Conservation (phyloP, 495 filamentous ascomycete species). For the Cetradonia linearis region DNA sequence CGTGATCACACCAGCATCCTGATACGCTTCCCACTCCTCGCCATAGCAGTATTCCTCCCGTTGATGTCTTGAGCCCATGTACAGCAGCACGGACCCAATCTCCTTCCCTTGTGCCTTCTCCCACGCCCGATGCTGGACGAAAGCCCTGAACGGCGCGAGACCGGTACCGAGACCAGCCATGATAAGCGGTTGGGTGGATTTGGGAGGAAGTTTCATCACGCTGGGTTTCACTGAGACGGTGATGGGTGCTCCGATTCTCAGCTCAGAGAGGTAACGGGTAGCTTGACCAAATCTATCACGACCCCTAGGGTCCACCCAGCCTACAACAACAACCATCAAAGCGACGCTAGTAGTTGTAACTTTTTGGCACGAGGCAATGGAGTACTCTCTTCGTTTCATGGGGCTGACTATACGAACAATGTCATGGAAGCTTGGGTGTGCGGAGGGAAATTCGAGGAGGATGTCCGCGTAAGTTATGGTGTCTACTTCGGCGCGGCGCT, state of each 20-base stretch:
- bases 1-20: constrained; percentile 89
- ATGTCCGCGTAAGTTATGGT: constrained; percentile 88
- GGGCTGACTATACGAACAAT: constrained; percentile 81
- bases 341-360: constrained; percentile 77
- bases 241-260: constrained; percentile 63
- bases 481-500: constrained; percentile 86
- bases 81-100: constrained; percentile 85
- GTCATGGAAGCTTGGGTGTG: constrained; percentile 82
- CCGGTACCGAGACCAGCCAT: constrained; percentile 99
- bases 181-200: constrained; percentile 82
- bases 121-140: constrained; percentile 95
- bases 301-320: constrained; percentile 81
- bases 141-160: constrained; percentile 93
- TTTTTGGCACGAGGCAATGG: constrained; percentile 89
- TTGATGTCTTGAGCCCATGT: constrained; percentile 94
- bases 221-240: constrained; percentile 93
- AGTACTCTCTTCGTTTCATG: constrained; percentile 94
- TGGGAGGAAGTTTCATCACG: constrained; percentile 89
- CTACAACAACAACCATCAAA: constrained; percentile 96
- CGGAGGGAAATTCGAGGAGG: constrained; percentile 76
- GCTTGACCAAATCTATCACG: constrained; percentile 88
- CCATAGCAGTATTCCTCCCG: constrained; percentile 98
- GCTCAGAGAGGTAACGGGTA: constrained; percentile 70
- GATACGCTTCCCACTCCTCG: constrained; percentile 98
- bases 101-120: constrained; percentile 91